A percentile compares a stretch with the other conserved stretches of the same genome.
phyloP scores from a whole-genome alignment of 306 rosid species.

The Potentilla sterilis region DNA sequence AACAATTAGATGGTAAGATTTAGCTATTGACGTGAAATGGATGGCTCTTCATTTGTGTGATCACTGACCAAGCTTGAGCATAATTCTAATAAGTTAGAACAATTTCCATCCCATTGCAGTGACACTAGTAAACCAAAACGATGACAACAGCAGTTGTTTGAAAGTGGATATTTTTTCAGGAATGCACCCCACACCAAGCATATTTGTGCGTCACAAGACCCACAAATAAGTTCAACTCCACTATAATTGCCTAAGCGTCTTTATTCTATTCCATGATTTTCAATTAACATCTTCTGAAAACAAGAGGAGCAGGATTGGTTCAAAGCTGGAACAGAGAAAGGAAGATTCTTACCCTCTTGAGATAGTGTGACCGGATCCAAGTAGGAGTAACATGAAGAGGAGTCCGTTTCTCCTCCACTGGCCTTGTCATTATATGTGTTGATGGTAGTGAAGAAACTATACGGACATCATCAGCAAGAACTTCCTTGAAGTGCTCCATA shows the following conservation, averaged over 20 bases:
- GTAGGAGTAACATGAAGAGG: conserved; percentile 71
- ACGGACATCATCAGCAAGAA: conserved; percentile 68
- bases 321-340: conserved; percentile 16
- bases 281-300: neutral
- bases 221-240: conserved; percentile 14
- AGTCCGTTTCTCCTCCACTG: conserved; percentile 74
- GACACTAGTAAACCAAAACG: neutral
- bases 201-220: neutral
- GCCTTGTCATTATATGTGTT: conserved; percentile 74
- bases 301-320: neutral
- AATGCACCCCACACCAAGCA: conserved; percentile 8
- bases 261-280: neutral
- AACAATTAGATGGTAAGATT: neutral
- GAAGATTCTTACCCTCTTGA: conserved; percentile 55
- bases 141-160: conserved; percentile 2
- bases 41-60: neutral
- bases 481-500: conserved; percentile 84
- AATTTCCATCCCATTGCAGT: neutral
- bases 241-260: conserved; percentile 3
- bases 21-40: neutral
- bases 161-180: neutral
- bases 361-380: conserved; percentile 85
- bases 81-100: neutral
- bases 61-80: neutral
- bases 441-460: conserved; percentile 90